Percentiles rank a stretch among this genome's conserved stretches.
These are phyloP conservation scores for Suhomyces maxii DNA, from an alignment of 1,139 yeast species.

Conservation along the genomic window DNA sequence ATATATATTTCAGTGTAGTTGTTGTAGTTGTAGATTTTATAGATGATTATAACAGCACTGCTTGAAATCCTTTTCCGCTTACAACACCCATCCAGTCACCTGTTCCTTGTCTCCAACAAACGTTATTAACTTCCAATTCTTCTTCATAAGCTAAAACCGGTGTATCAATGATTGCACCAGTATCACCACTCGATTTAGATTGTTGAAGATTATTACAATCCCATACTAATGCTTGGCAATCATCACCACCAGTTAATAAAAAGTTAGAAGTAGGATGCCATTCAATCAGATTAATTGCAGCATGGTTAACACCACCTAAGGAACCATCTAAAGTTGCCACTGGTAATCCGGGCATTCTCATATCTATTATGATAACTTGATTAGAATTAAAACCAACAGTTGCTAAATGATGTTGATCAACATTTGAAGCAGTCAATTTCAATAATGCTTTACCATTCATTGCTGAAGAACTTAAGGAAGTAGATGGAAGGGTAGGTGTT, in stretches of 20 bases:
- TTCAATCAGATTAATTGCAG: constrained; percentile 65
- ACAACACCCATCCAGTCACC: constrained; percentile 86
- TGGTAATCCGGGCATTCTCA: constrained; percentile 87
- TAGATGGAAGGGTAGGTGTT: constrained; percentile 10
- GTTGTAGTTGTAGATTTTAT: no score
- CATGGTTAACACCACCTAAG: constrained; percentile 43
- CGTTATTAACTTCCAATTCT: constrained; percentile 68
- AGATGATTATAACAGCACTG: constrained; percentile 39
- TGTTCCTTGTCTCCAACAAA: constrained; percentile 62
- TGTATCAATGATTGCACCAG: constrained; percentile 29
- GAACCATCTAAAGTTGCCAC: constrained; percentile 70
- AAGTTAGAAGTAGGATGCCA: constrained; percentile 83
- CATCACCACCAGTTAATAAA: constrained; percentile 81
- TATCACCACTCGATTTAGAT: constrained; percentile 11
- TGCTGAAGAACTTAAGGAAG: constrained; percentile 6
- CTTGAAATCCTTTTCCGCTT: constrained; percentile 79
- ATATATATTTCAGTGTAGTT: no score
- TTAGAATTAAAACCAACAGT: constrained; percentile 74
- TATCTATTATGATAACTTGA: constrained; percentile 70
- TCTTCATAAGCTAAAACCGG: constrained; percentile 62
- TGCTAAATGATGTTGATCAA: constrained; percentile 77
- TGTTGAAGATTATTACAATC: constrained; percentile 49
- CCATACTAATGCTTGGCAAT: constrained; percentile 87
- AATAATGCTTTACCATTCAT: constrained; percentile 61
- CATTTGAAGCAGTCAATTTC: constrained; percentile 73